phyloP scores from a whole-genome alignment of 148 eudicot species.

The Salicornia ramosissima region DNA sequence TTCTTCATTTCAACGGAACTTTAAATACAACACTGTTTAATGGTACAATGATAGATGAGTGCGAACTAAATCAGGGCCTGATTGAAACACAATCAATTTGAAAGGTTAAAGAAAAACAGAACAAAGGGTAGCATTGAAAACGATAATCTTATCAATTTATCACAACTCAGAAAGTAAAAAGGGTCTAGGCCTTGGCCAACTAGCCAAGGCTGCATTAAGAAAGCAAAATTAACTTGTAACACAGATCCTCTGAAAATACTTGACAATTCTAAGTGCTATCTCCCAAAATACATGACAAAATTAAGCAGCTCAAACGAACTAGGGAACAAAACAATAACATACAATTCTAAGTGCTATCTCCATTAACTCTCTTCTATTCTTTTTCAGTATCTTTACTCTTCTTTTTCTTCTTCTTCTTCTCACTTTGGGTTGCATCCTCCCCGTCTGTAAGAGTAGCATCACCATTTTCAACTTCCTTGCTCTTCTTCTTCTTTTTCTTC shows the following conservation, averaged over 20 bases:
- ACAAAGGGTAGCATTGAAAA: too few species aligned
- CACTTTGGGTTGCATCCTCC: slow-evolving; percentile 36
- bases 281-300: slow-evolving; percentile 19
- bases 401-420: slow-evolving; percentile 76
- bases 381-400: slow-evolving; percentile 53
- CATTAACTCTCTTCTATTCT: slow-evolving; percentile 26
- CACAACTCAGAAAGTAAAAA: not conserved
- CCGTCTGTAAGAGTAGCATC: slow-evolving; percentile 24
- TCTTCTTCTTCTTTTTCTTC: slow-evolving; percentile 53
- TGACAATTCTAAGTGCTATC: too few species aligned
- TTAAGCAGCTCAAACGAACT: slow-evolving; percentile 8
- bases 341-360: slow-evolving; percentile 26
- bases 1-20: too few species aligned
- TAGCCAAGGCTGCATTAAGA: slow-evolving; percentile 2
- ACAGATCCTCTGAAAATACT: slow-evolving; percentile 1
- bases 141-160: too few species aligned
- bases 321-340: slow-evolving; percentile 17
- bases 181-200: not conserved
- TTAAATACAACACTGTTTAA: too few species aligned
- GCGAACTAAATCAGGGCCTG: not conserved
- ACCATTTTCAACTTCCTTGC: slow-evolving; percentile 37
- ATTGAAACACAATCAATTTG: too few species aligned
- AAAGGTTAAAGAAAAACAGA: too few species aligned
- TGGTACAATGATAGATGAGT: not conserved
- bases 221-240: slow-evolving; percentile 18